Evolutionary conservation across 2,329 filamentous ascomycete genomes (phyloP).

Genomic region (Venturia carpophila): DNA sequence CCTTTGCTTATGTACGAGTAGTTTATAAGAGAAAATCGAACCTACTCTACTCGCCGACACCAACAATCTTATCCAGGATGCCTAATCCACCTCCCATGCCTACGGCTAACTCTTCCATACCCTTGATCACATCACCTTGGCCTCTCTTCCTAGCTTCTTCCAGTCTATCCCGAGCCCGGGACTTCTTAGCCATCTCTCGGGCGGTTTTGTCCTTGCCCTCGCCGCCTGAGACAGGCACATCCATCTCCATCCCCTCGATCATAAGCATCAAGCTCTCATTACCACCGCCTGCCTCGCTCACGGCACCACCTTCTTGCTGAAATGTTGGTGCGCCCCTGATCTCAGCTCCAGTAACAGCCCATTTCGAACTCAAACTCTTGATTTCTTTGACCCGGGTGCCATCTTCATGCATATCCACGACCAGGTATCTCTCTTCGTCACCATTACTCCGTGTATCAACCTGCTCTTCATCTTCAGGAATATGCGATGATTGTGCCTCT

Average conservation of each 20-base stretch:
- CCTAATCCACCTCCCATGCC: slow-evolving; percentile 4
- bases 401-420: slow-evolving; percentile 45
- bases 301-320: slow-evolving; percentile 35
- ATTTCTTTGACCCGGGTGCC: slow-evolving; percentile 55
- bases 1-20: not conserved
- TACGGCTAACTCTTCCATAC: slow-evolving; percentile 13
- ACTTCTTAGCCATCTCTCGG: not conserved
- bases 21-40: slow-evolving; percentile 5
- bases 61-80: slow-evolving; percentile 17
- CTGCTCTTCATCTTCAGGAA: slow-evolving; percentile 24
- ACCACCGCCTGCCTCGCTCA: slow-evolving; percentile 21
- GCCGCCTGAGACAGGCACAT: not conserved
- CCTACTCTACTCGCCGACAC: slow-evolving; percentile 10
- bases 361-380: slow-evolving; percentile 65
- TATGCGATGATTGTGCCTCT: slow-evolving; percentile 33
- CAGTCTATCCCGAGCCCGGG: slow-evolving; percentile 10
- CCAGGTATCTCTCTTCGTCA: slow-evolving; percentile 47
- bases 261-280: slow-evolving; percentile 50
- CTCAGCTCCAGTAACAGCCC: slow-evolving; percentile 54
- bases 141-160: slow-evolving; percentile 15
- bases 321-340: slow-evolving; percentile 56
- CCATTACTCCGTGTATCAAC: slow-evolving; percentile 34
- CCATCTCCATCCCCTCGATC: slow-evolving; percentile 48
- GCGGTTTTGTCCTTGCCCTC: not conserved
- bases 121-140: slow-evolving; percentile 15